Conservation (phyloP, 768 basidiomycete genomes). For the Pleurotus ostreatus region DNA sequence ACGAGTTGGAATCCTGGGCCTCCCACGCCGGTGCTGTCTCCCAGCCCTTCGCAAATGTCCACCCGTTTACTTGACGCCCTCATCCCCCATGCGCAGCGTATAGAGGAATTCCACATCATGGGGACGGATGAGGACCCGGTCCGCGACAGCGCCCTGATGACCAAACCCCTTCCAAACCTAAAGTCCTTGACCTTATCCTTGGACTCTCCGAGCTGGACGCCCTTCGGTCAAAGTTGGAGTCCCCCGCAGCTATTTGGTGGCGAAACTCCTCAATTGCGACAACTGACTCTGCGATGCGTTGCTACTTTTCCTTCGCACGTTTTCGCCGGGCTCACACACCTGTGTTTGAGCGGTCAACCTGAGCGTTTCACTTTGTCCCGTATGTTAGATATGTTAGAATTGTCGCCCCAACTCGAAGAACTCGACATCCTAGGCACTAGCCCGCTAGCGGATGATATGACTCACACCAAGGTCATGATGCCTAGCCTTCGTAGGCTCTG, state of each 20-base stretch:
- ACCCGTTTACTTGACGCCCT: not conserved
- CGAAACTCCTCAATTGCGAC: not conserved
- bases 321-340: slow-evolving; percentile 3
- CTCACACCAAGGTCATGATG: not conserved
- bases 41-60: not conserved
- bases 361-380: not conserved
- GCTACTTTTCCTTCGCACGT: not conserved
- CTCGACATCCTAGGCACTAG: not conserved
- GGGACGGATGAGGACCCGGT: not conserved
- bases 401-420: slow-evolving; percentile 4
- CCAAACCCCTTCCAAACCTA: not conserved
- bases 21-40: not conserved
- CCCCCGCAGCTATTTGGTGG: slow-evolving; percentile 1
- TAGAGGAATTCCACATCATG: slow-evolving; percentile 3
- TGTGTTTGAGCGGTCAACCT: not conserved
- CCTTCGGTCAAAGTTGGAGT: not conserved
- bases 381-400: not conserved
- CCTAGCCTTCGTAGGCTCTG: not conserved
- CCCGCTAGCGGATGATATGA: not conserved
- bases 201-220: not conserved
- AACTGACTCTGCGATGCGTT: not conserved
- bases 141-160: not conserved
- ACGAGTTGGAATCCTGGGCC: not conserved
- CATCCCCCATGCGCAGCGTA: not conserved
- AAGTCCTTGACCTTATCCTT: slow-evolving; percentile 2